Conservation (phyloP, 176 grass and related monocot genomes). For the Thalia dealbata region DNA sequence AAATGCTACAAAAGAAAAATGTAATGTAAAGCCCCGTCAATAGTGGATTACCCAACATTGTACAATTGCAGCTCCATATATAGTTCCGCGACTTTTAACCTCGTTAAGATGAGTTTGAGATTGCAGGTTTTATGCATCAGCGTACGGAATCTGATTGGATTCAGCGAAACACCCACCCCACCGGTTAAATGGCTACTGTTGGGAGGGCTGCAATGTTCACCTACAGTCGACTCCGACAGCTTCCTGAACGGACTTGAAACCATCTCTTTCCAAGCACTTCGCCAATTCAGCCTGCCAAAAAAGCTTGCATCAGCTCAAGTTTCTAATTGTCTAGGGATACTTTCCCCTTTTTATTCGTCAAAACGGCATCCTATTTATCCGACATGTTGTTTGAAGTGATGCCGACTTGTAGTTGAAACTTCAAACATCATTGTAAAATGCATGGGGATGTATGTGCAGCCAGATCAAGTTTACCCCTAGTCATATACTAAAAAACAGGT, state of each 20-base stretch:
- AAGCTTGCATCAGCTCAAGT: constrained; percentile 4
- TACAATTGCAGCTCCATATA: background rate
- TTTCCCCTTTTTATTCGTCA: no score
- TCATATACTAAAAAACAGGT: no score
- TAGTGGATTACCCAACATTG: no score
- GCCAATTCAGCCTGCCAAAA: constrained; percentile 64
- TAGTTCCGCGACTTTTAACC: background rate
- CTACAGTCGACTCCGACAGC: constrained; percentile 68
- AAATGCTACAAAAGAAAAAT: no score
- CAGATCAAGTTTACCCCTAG: no score
- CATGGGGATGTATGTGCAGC: no score
- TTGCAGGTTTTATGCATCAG: background rate
- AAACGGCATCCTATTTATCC: no score
- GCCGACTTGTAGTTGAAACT: no score
- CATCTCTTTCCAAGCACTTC: constrained; percentile 85
- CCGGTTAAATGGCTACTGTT: background rate
- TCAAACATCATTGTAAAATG: no score
- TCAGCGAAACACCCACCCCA: background rate
- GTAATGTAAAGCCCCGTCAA: no score
- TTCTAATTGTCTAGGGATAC: no score
- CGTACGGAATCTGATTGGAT: background rate
- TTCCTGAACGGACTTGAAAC: constrained; percentile 84
- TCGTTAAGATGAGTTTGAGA: background rate
- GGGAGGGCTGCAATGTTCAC: constrained; percentile 19
- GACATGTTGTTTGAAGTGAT: no score